Conservation (phyloP, 495 filamentous ascomycete species). For the Zalerion maritima region DNA sequence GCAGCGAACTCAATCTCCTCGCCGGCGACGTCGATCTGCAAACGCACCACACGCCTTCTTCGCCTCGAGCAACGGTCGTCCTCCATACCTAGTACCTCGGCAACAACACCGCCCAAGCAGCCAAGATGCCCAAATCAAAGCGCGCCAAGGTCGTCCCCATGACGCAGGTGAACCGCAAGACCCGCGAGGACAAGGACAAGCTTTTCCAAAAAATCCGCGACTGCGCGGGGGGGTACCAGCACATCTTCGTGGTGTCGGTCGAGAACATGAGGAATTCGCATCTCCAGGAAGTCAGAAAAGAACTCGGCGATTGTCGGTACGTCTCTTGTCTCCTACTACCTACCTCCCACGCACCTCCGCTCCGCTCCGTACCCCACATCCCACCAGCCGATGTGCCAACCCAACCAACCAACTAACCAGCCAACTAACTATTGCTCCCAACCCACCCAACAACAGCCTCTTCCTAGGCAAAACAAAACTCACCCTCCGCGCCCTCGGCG, state of each 20-base stretch:
- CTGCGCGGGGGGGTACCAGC: slow-evolving; percentile 69
- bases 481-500: slow-evolving; percentile 83
- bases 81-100: too few relatives aligned
- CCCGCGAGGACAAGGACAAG: slow-evolving; percentile 69
- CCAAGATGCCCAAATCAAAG: slow-evolving; percentile 90
- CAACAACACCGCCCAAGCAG: too few relatives aligned
- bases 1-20: too few relatives aligned
- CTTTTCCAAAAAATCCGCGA: slow-evolving; percentile 81
- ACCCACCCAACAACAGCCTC: slow-evolving; percentile 34
- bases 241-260: slow-evolving; percentile 83
- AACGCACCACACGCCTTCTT: too few relatives aligned
- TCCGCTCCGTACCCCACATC: slow-evolving; percentile 1
- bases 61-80: too few relatives aligned
- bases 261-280: slow-evolving; percentile 99
- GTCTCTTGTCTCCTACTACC: slow-evolving; percentile 8
- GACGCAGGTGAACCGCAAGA: slow-evolving; percentile 83
- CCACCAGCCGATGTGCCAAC: not conserved
- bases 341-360: not conserved
- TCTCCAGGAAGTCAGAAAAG: slow-evolving; percentile 75
- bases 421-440: not conserved
- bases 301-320: slow-evolving; percentile 75
- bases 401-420: not conserved
- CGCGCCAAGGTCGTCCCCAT: slow-evolving; percentile 75
- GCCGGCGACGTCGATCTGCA: too few relatives aligned
- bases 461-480: slow-evolving; percentile 99